Evolutionary conservation across 129 eudicot species (phyloP), one percentile per base, ranked within the genome.

Genomic region (Saposhnikovia divaricata): DNA sequence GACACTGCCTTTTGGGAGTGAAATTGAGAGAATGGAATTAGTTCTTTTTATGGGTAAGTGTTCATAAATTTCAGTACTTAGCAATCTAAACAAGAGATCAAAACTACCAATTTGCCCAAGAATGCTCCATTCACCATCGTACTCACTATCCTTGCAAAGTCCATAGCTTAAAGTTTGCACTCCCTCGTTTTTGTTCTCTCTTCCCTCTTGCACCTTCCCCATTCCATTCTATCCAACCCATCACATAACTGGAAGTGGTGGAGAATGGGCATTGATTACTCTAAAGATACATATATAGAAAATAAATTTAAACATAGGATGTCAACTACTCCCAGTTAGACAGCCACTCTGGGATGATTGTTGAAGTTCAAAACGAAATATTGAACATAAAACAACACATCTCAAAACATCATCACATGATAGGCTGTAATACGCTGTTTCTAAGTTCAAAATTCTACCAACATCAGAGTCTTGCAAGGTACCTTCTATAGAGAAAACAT

Each of bases 361-460:
- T 9, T 28, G 37, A 63, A 10, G 6, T 63, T 63, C 4, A 12
- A 39, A 34, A 27, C 1, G 39, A 68, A 31, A 68, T 31, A 68
- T 14, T 14, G 73, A 68, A 65, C 39, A 65, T 28, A 28, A 5
- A 28, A 65, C 72, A 65, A 27, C 19, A 68, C 73, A 68, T 13
- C 73, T 12, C 42, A 34, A 38, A 16, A 39, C 46, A 34, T 71
- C 14, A 71, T 71, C 75, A 71, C 44, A 71, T 18, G 45, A 71
- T 71, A 71, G 75, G 19, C 25, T 34, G 9, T 34, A 38, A 61
- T 61, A 61, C 1, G 27, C 21, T 31, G 27, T 18, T 39, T 71
- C 43, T 71, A 71, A 38, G 75, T 38, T 71, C 47, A 71, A 71
- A 5, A 71, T 71, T 71, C n/a, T 71, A 71, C 75, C 6, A 25